Conservation (phyloP, 1,284 basidiomycete species). For the Ganoderma boninense region DNA sequence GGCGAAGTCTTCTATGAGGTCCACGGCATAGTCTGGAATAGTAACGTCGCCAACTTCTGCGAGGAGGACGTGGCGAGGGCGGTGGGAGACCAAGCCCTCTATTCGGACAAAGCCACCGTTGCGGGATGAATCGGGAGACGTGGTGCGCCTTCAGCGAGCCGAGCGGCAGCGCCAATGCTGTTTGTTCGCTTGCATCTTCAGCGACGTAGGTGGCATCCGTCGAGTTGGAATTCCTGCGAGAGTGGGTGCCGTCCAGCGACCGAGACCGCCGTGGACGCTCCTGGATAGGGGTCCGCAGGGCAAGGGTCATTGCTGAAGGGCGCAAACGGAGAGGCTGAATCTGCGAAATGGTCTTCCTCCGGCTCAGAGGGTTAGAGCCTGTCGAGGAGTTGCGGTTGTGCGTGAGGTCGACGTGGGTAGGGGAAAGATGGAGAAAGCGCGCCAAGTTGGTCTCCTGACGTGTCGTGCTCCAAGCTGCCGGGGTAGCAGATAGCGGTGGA, state of each 20-base stretch:
- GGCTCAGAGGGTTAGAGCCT: slow-evolving; percentile 12
- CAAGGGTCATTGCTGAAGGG: slow-evolving; percentile 28
- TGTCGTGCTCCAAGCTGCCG: slow-evolving; percentile 16
- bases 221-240: slow-evolving; percentile 26
- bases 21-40: slow-evolving; percentile 36
- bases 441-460: slow-evolving; percentile 31
- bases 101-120: slow-evolving; percentile 31
- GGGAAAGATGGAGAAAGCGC: slow-evolving; percentile 33
- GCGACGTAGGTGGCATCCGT: slow-evolving; percentile 28
- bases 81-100: slow-evolving; percentile 21
- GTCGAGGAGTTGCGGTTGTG: slow-evolving; percentile 8
- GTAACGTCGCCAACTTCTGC: slow-evolving; percentile 30
- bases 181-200: slow-evolving; percentile 18
- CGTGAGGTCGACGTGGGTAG: slow-evolving; percentile 32
- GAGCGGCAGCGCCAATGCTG: slow-evolving; percentile 12
- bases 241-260: slow-evolving; percentile 27
- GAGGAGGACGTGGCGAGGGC: slow-evolving; percentile 32
- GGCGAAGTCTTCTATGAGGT: slow-evolving; percentile 37
- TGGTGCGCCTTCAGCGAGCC: slow-evolving; percentile 9
- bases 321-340: slow-evolving; percentile 35
- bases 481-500: slow-evolving; percentile 10
- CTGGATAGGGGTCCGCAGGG: slow-evolving; percentile 23
- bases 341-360: slow-evolving; percentile 34
- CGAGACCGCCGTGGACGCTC: slow-evolving; percentile 16
- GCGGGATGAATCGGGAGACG: slow-evolving; percentile 11